Evolutionary conservation across 2,329 filamentous ascomycete species (phyloP), one percentile per base, ranked within the genome.

Genomic region (Aspergillus niger): DNA sequence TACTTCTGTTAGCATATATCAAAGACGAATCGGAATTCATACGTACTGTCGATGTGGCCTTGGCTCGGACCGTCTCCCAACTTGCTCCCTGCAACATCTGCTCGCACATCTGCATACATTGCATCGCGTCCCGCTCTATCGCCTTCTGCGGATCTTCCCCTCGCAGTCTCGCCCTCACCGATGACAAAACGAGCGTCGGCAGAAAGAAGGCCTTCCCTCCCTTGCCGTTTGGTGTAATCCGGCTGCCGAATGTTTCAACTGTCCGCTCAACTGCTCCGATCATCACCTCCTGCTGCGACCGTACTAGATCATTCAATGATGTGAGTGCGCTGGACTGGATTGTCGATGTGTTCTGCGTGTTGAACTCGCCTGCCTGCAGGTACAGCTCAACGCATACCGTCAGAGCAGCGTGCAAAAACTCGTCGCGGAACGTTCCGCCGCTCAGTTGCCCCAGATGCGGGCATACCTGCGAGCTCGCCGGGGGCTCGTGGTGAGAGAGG

Each of bases 391-490:
- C 68, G 39, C 73, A 74, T 3, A 75, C 65, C 1, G 69, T 74
- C 17, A 73, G 63, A 8, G 71, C 71, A 2, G 73, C 70, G 54
- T 75, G 72, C 20, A 72, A 71, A 11, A 71, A 70, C 24, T 76
- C 71, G 15, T 76, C 69, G 10, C 72, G 71, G 57, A 77, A 76
- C 67, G 76, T 73, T 3, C 73, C 73, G 6, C 69, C 70, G 3
- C 71, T 70, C 2, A 76, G 55, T 6, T 70, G 66, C 4, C 72
- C 70, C 17, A 76, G 69, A 28, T 70, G 70, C 10, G 71, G 70
- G 55, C 66, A 72, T 0, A 62, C 55, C 24, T 67, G 64, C 3
- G 63, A 59, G 39, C 67, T 66, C 8, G 66, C 41, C 0, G 69
- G 65, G 3, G 69, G 53, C 39, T 69, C 64, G 58, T 75, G 67